Base-by-base conservation (phyloP, 192 early-diverging fungal genomes). In the Coemansia sp. region DNA sequence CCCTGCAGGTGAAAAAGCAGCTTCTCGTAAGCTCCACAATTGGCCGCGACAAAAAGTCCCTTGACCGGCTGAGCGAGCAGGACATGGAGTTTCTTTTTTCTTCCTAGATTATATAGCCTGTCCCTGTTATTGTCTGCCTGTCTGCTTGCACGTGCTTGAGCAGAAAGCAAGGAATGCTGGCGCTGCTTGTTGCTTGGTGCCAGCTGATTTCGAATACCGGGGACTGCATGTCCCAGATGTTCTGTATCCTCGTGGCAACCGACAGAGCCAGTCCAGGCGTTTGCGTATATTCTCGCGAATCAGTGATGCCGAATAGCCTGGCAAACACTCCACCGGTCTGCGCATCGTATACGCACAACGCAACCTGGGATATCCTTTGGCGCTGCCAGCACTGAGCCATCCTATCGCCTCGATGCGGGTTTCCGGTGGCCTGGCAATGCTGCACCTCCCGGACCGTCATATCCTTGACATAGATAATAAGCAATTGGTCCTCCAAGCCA, bases 1-100 rank as follows among this genome's bases (percentile, higher is more conserved):
- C 93, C 54, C 70, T 97, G 21, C 94, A 97, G 66, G 88, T 93
- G 44, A 97, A 94, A 82, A 97, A 97, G 81, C 88, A 88, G 61
- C 87, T 86, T 12, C 78, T 97, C 60, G 91, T 94, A 20, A 82
- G 90, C 48, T 86, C 84, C 5, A 97, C 94, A 3, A 89, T 97
- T 57, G 94, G 91, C 20, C 79, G 84, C 42, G 90, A 94, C 59
- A 81, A 82, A 21, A 83, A 82, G 13, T 89, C 92, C 11, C 73
- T 95, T 33, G 84, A 88, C 7, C 59, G 81, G 3, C 52, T 94
- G 21, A 84, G 81, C 0, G 80, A 85, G 23, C 89, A 93, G 41
- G 91, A 95, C 65, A 74, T 94, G 65, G 78, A 83, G 61, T 93
- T 95, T 70, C 59, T 94, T 38, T 94, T 94, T 72, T 85, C 89